These are phyloP conservation scores for Cordyceps cateniannulata DNA, from an alignment of 2,329 filamentous ascomycete genomes.

Conservation along the genomic window DNA sequence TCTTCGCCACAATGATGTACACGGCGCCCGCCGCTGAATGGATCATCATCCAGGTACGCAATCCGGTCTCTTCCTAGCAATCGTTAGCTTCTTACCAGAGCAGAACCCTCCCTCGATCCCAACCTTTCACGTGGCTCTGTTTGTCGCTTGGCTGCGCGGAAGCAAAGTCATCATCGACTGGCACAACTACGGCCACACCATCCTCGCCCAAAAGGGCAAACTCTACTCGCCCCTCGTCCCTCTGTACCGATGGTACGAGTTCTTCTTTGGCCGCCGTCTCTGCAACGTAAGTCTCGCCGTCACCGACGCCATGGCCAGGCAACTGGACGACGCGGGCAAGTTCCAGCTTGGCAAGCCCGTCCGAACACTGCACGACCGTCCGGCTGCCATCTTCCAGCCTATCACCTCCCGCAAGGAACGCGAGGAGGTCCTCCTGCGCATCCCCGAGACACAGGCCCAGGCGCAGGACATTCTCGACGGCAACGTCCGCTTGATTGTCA, in stretches of 20 bases:
- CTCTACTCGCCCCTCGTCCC: slow-evolving; percentile 68
- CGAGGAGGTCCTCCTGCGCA: slow-evolving; percentile 52
- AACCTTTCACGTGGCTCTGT: slow-evolving; percentile 68
- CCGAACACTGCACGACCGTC: slow-evolving; percentile 77
- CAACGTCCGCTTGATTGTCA: slow-evolving; percentile 67
- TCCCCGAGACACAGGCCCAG: slow-evolving; percentile 58
- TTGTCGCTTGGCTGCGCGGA: slow-evolving; percentile 69
- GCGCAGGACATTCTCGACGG: slow-evolving; percentile 53
- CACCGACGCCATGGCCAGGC: slow-evolving; percentile 76
- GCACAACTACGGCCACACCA: slow-evolving; percentile 98
- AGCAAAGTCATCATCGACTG: slow-evolving; percentile 87
- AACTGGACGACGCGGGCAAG: slow-evolving; percentile 52
- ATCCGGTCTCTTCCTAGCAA: background rate
- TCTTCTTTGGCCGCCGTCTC: slow-evolving; percentile 59
- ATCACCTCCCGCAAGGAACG: slow-evolving; percentile 43
- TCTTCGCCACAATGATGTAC: slow-evolving; percentile 70
- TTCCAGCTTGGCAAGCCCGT: slow-evolving; percentile 61
- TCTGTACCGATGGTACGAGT: slow-evolving; percentile 73
- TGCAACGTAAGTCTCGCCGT: slow-evolving; percentile 75
- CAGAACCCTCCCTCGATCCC: slow-evolving; percentile 95
- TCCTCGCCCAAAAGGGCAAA: slow-evolving; percentile 58
- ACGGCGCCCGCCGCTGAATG: slow-evolving; percentile 67
- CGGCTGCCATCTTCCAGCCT: slow-evolving; percentile 75
- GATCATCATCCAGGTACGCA: slow-evolving; percentile 70
- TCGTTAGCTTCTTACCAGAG: background rate